Percentiles rank a stretch among this genome's conserved stretches.
These are phyloP conservation scores for Mortierella sp. DNA, from an alignment of 371 early-diverging fungal species.

Conservation along the genomic window DNA sequence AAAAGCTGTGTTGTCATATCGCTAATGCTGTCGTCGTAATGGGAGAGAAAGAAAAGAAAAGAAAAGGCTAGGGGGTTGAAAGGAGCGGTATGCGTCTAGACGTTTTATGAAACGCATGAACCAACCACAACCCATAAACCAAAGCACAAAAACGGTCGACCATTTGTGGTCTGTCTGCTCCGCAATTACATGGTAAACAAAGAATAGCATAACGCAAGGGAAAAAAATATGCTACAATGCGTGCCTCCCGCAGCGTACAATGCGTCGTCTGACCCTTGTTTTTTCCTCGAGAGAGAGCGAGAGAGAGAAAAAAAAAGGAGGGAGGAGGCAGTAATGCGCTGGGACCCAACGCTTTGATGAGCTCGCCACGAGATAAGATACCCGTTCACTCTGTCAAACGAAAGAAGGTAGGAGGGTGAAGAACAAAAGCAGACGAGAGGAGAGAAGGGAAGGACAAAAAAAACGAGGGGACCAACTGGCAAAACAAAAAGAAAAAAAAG, in stretches of 20 bases:
- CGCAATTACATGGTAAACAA: neutral
- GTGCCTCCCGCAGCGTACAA: neutral
- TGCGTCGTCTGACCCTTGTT: constrained; percentile 8
- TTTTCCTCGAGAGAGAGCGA: neutral
- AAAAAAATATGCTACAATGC: constrained; percentile 2
- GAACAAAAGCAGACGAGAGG: neutral
- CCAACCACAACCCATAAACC: constrained; percentile 12
- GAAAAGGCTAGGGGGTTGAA: neutral
- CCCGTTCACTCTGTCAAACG: neutral
- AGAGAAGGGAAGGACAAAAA: neutral
- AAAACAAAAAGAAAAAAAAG: neutral
- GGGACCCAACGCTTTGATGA: constrained; percentile 8
- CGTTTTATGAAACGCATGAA: constrained; percentile 7
- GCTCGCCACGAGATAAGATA: constrained; percentile 5
- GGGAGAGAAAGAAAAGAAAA: constrained; percentile 23
- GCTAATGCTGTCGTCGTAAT: constrained; percentile 19
- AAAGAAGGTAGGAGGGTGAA: neutral
- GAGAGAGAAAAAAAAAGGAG: neutral
- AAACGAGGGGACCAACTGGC: constrained; percentile 14
- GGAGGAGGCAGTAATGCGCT: neutral
- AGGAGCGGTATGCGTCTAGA: constrained; percentile 4
- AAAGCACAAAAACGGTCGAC: neutral
- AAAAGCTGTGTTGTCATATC: constrained; percentile 51
- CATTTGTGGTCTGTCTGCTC: constrained; percentile 1
- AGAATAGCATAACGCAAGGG: neutral